These are phyloP conservation scores for Cutaneotrichosporon dermatis DNA, from an alignment of 1,284 basidiomycete genomes.

Conservation along the genomic window DNA sequence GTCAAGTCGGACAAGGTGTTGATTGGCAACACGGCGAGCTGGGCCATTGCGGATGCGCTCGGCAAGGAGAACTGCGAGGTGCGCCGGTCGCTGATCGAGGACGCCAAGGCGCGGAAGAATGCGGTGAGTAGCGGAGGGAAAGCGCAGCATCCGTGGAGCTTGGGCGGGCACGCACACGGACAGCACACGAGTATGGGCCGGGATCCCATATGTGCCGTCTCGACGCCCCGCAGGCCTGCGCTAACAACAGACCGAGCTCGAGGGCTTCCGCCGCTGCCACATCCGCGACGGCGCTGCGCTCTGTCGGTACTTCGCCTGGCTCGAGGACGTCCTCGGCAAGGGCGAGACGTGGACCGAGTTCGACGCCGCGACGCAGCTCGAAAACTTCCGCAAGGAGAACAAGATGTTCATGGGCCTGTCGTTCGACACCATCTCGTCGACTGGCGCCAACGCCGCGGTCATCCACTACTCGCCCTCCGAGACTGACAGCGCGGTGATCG, in stretches of 20 bases:
- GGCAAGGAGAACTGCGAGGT: constrained; percentile 64
- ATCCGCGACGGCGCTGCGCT: constrained; percentile 87
- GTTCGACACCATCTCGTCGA: constrained; percentile 88
- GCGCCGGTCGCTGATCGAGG: constrained; percentile 67
- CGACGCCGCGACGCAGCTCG: constrained; percentile 72
- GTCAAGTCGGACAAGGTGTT: constrained; percentile 46
- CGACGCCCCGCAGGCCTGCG: not conserved
- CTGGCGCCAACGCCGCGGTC: constrained; percentile 83
- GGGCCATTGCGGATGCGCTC: constrained; percentile 72
- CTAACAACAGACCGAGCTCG: constrained; percentile 60
- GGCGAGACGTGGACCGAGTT: constrained; percentile 72
- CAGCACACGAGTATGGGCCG: too few relatives aligned
- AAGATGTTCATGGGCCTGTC: constrained; percentile 80
- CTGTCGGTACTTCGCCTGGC: constrained; percentile 84
- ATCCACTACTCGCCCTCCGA: constrained; percentile 88
- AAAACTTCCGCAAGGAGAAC: constrained; percentile 74
- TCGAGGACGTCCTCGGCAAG: constrained; percentile 72
- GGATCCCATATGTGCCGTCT: too few relatives aligned
- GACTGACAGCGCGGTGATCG: constrained; percentile 68
- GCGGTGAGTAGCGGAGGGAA: constrained; percentile 34
- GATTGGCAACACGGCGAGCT: constrained; percentile 66
- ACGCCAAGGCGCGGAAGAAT: constrained; percentile 89
- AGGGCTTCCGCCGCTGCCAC: constrained; percentile 84
- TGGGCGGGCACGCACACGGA: too few relatives aligned
- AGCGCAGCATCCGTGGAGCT: too few relatives aligned